Base-by-base conservation (phyloP, 2,329 filamentous ascomycete genomes). In the Pyricularia pennisetigena region DNA sequence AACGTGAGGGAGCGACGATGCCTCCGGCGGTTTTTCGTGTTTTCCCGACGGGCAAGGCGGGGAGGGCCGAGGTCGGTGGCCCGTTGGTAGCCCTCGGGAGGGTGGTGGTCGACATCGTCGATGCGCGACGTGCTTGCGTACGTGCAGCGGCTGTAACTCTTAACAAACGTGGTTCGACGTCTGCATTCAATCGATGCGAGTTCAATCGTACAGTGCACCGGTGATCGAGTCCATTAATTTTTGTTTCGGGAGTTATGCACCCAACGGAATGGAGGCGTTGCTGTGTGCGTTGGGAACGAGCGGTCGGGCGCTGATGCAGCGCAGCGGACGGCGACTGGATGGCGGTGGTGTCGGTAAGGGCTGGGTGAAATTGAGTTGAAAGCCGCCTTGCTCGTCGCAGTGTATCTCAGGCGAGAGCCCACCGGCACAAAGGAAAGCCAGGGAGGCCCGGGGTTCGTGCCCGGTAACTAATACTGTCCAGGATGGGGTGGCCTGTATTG, bases 11-110 rank as follows among this genome's bases (percentile, higher is more conserved):
- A 41, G 75, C 82, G 71, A 79, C 79, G 65, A 82, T 79, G 69
- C 74, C 80, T 68, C 79, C 84, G 68, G 81, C 88, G 78, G 86
- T 89, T 76, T 90, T 92, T 70, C 91, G 86, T 57, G 89, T 88
- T 78, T 93, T 95, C 64, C 83, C 79, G 23, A 91, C 82, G 30
- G 93, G 92, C 65, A 96, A 81, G 62, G 91, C 88, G 62, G 93
- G 92, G 28, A 95, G 81, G 30, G 90, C 86, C 71, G 88, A 85
- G 32, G 86, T 88, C 20, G 92, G 90, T 65, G 92, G 90, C 69
- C 88, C 90, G 73, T 88, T 82, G 9, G 90, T 88, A 29, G 88
- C 85, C 76, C 88, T 85, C 68, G 90, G 90, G 66, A 92, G 82
- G 62, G 89, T 82, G 68, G 88, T 88, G 68, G 86, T 78, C 83